Evolutionary conservation across 768 basidiomycete species (phyloP).

Genomic region (Mycena chlorophos): DNA sequence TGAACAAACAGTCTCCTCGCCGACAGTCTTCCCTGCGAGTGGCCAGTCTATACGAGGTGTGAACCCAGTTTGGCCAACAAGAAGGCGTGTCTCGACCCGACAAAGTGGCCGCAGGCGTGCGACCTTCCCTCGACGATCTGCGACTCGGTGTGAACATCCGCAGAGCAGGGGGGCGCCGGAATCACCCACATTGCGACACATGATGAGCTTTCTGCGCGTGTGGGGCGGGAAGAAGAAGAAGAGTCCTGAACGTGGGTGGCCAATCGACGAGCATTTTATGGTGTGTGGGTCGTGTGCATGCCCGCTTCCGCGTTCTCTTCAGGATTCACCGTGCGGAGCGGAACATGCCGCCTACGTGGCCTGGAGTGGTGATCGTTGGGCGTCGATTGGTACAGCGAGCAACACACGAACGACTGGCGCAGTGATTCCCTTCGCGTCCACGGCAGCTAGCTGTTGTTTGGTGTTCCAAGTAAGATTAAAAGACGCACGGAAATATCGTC

Average conservation of each 20-base stretch:
- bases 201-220: conserved; percentile 34
- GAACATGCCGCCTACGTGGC: conserved; percentile 34
- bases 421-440: conserved; percentile 1
- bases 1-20: conserved; percentile 66
- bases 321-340: conserved; percentile 42
- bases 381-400: conserved; percentile 7
- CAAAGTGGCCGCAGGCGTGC: conserved; percentile 72
- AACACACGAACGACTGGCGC: conserved; percentile 2
- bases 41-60: conserved; percentile 38
- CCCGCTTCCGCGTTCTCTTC: conserved; percentile 43
- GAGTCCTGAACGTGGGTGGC: conserved; percentile 21
- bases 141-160: conserved; percentile 6
- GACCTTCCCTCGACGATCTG: conserved; percentile 79
- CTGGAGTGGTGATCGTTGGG: conserved; percentile 16
- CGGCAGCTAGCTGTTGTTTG: background rate
- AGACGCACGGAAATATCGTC: conserved; percentile 11
- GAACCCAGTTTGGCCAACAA: background rate
- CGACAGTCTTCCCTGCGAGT: conserved; percentile 69
- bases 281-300: conserved; percentile 32
- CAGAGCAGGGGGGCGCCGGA: conserved; percentile 3
- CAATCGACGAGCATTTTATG: conserved; percentile 18
- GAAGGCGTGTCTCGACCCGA: conserved; percentile 36
- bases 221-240: conserved; percentile 18
- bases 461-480: conserved; percentile 10
- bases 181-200: conserved; percentile 73